A percentile compares a stretch with the other conserved stretches of the same genome.
Evolutionary conservation across 139 green algal genomes (phyloP).

Genomic region (Picochlorum sp.): DNA sequence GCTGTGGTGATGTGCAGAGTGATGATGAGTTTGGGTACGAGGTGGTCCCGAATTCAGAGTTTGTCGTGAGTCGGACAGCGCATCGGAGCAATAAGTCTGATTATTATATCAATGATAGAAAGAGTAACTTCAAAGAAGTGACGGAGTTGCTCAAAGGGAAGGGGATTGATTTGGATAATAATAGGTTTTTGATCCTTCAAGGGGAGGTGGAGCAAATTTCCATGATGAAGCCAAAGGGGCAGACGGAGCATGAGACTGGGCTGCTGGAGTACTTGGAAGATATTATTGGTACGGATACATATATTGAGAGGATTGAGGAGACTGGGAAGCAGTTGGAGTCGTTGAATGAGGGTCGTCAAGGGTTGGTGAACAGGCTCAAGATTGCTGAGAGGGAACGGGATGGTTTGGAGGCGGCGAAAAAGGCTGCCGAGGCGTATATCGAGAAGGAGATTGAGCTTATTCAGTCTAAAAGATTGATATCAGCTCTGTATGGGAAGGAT

Average conservation of each 20-base stretch:
- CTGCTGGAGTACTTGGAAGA: slow-evolving; percentile 98
- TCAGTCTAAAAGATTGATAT: slow-evolving; percentile 12
- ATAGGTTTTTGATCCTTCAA: slow-evolving; percentile 99
- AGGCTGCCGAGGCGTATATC: slow-evolving; percentile 83
- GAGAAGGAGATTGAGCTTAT: slow-evolving; percentile 61
- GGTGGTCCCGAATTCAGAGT: slow-evolving; percentile 64
- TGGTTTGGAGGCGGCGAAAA: slow-evolving; percentile 67
- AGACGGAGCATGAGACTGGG: slow-evolving; percentile 77
- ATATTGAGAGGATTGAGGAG: slow-evolving; percentile 76
- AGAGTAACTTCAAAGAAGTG: slow-evolving; percentile 75
- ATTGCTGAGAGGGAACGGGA: slow-evolving; percentile 75
- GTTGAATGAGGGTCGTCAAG: slow-evolving; percentile 72
- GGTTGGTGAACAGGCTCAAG: slow-evolving; percentile 72
- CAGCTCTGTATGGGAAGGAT: slow-evolving; percentile 19
- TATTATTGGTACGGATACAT: slow-evolving; percentile 93
- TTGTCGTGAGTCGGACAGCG: slow-evolving; percentile 79
- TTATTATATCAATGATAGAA: slow-evolving; percentile 87
- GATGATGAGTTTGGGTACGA: slow-evolving; percentile 59
- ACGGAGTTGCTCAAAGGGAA: slow-evolving; percentile 87
- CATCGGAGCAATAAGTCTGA: slow-evolving; percentile 85
- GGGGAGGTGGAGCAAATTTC: slow-evolving; percentile 99
- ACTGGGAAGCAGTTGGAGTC: slow-evolving; percentile 71
- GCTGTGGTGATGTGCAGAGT: slow-evolving; percentile 39
- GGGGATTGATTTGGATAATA: slow-evolving; percentile 99
- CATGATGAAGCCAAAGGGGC: slow-evolving; percentile 95